A percentile compares a stretch with the other conserved stretches of the same genome.
phyloP scores from a whole-genome alignment of 139 green algal genomes.

The Closterium sp. region DNA sequence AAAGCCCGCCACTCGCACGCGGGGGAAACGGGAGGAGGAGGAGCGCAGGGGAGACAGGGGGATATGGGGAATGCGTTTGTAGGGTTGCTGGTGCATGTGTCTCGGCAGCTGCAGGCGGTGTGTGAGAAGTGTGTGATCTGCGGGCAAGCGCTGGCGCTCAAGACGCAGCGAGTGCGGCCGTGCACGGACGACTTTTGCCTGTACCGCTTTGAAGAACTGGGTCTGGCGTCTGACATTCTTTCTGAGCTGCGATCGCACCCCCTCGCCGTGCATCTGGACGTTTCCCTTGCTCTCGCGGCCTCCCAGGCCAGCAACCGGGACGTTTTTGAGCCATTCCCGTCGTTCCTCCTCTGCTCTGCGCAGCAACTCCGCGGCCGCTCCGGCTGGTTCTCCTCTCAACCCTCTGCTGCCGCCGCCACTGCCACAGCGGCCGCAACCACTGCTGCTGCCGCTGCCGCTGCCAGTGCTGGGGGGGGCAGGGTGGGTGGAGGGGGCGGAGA shows the following conservation, averaged over 20 bases:
- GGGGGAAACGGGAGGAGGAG: background rate
- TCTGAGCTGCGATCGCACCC: background rate
- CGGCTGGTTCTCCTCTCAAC: slow-evolving; percentile 13
- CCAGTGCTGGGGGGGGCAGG: no score
- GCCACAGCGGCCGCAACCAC: background rate
- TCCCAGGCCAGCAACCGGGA: background rate
- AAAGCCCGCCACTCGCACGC: background rate
- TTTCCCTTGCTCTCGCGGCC: background rate
- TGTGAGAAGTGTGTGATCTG: background rate
- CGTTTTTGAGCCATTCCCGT: slow-evolving; percentile 27
- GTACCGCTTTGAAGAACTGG: slow-evolving; percentile 18
- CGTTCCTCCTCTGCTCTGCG: slow-evolving; percentile 9
- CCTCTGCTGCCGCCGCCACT: background rate
- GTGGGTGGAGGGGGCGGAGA: background rate
- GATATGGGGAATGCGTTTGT: background rate
- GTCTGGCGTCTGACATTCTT: background rate
- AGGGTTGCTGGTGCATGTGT: background rate
- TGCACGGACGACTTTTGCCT: slow-evolving; percentile 2
- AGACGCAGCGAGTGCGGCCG: background rate
- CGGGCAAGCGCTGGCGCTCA: background rate
- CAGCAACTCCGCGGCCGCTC: slow-evolving; percentile 12
- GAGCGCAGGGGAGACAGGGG: background rate
- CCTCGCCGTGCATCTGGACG: background rate
- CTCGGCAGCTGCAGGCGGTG: background rate
- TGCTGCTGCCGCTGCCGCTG: background rate